These are phyloP conservation scores for Pseudogymnoascus sp. DNA, from an alignment of 2,329 filamentous ascomycete genomes.

Conservation along the genomic window DNA sequence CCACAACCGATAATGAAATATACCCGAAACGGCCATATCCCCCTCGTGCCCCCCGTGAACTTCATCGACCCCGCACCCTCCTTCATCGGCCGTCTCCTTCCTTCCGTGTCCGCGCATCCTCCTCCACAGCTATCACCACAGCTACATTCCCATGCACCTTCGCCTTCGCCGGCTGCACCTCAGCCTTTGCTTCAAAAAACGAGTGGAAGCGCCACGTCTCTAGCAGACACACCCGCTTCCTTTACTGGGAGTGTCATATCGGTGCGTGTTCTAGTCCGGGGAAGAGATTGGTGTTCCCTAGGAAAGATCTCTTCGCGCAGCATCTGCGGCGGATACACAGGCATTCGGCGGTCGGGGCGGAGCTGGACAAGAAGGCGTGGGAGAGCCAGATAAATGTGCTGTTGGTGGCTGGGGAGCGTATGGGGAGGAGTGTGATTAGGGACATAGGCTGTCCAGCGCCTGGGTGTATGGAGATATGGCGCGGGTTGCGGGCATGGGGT, in stretches of 20 bases:
- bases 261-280: constrained; percentile 23
- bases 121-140: neutral
- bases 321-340: constrained; percentile 83
- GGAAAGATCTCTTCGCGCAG: constrained; percentile 86
- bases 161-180: constrained; percentile 64
- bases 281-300: constrained; percentile 73
- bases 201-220: constrained; percentile 90
- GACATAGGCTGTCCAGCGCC: neutral
- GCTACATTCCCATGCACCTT: constrained; percentile 55
- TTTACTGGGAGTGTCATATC: constrained; percentile 63
- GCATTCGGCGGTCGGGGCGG: constrained; percentile 30
- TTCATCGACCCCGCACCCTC: neutral
- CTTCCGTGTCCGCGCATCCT: neutral
- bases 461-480: neutral
- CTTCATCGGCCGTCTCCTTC: too few species aligned
- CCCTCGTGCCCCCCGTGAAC: neutral
- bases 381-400: too few species aligned
- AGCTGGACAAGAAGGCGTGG: neutral
- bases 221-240: constrained; percentile 70
- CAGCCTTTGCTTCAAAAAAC: constrained; percentile 74
- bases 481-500: constrained; percentile 50
- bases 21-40: neutral
- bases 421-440: neutral
- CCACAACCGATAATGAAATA: neutral
- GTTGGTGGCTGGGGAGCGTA: neutral